Conservation (phyloP, 495 filamentous ascomycete genomes). For the Cladorrhinum samala region DNA sequence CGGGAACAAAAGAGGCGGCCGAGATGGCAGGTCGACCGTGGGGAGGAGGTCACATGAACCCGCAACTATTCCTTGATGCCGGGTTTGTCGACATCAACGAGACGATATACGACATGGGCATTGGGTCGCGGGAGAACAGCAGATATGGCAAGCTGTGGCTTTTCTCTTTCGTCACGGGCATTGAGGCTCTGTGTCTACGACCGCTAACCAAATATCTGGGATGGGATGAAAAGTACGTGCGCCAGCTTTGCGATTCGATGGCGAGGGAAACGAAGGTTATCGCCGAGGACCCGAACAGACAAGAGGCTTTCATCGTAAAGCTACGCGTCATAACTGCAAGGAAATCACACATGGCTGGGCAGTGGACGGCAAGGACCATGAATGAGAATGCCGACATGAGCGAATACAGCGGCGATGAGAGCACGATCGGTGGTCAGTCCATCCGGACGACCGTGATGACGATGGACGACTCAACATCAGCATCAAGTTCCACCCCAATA, state of each 20-base stretch:
- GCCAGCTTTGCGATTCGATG: conserved; percentile 49
- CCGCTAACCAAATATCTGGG: conserved; percentile 52
- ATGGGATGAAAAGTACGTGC: conserved; percentile 51
- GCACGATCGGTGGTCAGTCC: conserved; percentile 25
- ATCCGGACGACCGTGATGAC: conserved; percentile 5
- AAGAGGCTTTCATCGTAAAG: conserved; percentile 38
- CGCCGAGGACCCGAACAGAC: conserved; percentile 34
- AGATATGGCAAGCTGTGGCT: conserved; percentile 61
- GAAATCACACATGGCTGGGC: conserved; percentile 40
- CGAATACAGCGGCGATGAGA: conserved; percentile 25
- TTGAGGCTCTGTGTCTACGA: conserved; percentile 58
- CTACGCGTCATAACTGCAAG: conserved; percentile 51
- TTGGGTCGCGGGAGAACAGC: conserved; percentile 48
- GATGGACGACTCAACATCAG: background rate
- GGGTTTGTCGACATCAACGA: conserved; percentile 59
- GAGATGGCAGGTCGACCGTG: conserved; percentile 40
- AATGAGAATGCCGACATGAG: conserved; percentile 20
- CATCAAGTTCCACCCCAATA: background rate
- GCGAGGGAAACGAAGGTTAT: conserved; percentile 46
- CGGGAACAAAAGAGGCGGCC: conserved; percentile 37
- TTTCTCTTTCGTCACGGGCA: conserved; percentile 54
- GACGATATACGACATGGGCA: conserved; percentile 51
- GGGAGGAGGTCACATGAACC: conserved; percentile 50
- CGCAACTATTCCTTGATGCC: conserved; percentile 41
- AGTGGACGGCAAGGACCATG: conserved; percentile 21